phyloP scores from a whole-genome alignment of 1,139 yeast species.

The Geotrichum candidum region DNA sequence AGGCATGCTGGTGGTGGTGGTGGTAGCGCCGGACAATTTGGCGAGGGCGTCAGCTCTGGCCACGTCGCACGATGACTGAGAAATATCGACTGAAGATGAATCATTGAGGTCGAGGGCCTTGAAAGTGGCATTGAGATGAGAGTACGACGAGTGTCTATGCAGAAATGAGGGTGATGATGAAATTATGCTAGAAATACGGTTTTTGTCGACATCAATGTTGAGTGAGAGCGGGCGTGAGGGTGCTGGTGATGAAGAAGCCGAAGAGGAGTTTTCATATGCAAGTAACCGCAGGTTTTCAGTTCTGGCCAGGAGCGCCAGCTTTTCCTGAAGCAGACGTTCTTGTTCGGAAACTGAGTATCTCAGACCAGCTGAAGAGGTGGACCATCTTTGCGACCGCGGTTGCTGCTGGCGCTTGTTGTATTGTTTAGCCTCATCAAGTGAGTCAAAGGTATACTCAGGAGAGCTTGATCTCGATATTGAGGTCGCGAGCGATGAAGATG shows the following conservation, averaged over 20 bases:
- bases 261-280: conserved; percentile 3
- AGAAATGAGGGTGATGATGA: not conserved
- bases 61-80: not conserved
- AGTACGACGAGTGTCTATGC: not conserved
- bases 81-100: not conserved
- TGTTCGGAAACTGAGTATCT: conserved; percentile 17
- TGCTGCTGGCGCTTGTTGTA: not conserved
- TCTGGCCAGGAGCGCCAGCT: conserved; percentile 31
- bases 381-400: not conserved
- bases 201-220: not conserved
- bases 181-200: not conserved
- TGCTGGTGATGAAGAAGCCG: not conserved
- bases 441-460: conserved; percentile 10
- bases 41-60: conserved; percentile 11
- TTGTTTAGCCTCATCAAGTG: not conserved
- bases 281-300: conserved; percentile 29
- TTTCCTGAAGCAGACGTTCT: conserved; percentile 30
- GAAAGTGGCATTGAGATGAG: not conserved
- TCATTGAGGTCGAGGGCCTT: not conserved
- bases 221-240: not conserved
- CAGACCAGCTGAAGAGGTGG: not conserved
- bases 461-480: conserved; percentile 17
- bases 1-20: not conserved
- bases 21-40: conserved; percentile 4
- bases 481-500: conserved; percentile 8